A percentile compares a stretch with the other conserved stretches of the same genome.
Evolutionary conservation across 108 stramenopile genomes (phyloP).

Genomic region (Skeletonema menzelii): DNA sequence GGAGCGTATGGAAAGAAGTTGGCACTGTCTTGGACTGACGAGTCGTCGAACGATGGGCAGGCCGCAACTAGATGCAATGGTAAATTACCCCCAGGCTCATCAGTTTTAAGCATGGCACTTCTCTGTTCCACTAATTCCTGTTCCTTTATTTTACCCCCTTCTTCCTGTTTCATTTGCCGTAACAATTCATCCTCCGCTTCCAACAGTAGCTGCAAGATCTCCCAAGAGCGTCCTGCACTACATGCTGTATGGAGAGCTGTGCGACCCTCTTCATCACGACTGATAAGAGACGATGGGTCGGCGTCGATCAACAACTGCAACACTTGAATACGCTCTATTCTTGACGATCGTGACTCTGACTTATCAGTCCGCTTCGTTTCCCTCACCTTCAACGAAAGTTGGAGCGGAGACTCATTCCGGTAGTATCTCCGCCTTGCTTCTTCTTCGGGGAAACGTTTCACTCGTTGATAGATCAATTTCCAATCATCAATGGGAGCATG

Average conservation of each 20-base stretch:
- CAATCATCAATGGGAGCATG: slow-evolving; percentile 21
- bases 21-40: not conserved
- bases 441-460: slow-evolving; percentile 12
- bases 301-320: slow-evolving; percentile 17
- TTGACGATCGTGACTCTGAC: not conserved
- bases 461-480: slow-evolving; percentile 3
- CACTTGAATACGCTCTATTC: slow-evolving; percentile 20
- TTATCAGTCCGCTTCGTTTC: slow-evolving; percentile 1
- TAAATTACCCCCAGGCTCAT: slow-evolving; percentile 24
- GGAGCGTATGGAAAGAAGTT: not conserved
- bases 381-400: slow-evolving; percentile 19
- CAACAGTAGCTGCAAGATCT: slow-evolving; percentile 27
- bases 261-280: slow-evolving; percentile 36
- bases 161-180: not conserved
- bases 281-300: slow-evolving; percentile 18
- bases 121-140: not conserved
- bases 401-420: slow-evolving; percentile 20
- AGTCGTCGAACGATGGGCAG: slow-evolving; percentile 25
- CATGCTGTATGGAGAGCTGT: slow-evolving; percentile 39
- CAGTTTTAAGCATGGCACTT: slow-evolving; percentile 20
- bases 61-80: slow-evolving; percentile 32
- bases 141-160: not conserved
- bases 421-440: slow-evolving; percentile 25
- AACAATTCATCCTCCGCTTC: slow-evolving; percentile 8
- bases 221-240: slow-evolving; percentile 18